Percentiles rank a stretch among this genome's conserved stretches.
Conservation (phyloP, 768 basidiomycete species). For the Kwoniella newhampshirensis region DNA sequence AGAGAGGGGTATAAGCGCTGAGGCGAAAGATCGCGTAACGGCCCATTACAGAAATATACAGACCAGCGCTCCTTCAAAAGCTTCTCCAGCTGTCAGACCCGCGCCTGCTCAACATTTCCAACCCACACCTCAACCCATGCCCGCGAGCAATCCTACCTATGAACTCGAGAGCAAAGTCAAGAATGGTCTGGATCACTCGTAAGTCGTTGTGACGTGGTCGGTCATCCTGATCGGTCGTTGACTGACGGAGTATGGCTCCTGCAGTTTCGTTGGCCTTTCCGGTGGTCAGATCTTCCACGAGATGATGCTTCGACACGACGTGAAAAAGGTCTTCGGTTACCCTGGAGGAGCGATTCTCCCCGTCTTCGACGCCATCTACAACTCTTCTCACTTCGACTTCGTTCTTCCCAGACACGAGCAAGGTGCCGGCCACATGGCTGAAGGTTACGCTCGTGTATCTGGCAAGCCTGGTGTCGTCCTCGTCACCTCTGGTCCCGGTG, state of each 20-base stretch:
- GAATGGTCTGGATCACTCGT: conserved; percentile 48
- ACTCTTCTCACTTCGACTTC: conserved; percentile 91
- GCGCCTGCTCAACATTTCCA: conserved; percentile 60
- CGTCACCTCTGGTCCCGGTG: conserved; percentile 96
- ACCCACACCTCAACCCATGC: conserved; percentile 28
- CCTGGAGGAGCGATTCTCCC: conserved; percentile 97
- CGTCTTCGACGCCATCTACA: conserved; percentile 99
- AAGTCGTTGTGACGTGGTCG: conserved; percentile 6
- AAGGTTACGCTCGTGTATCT: conserved; percentile 95
- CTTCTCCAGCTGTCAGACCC: conserved; percentile 67
- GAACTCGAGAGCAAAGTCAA: conserved; percentile 32
- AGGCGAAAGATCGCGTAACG: conserved; percentile 76
- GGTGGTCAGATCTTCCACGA: conserved; percentile 99
- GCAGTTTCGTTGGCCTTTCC: conserved; percentile 84
- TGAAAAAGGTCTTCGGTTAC: conserved; percentile 97
- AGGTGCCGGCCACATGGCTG: conserved; percentile 98
- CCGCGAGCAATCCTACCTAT: conserved; percentile 30
- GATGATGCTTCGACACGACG: conserved; percentile 96
- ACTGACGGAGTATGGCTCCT: background rate
- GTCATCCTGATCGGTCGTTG: background rate
- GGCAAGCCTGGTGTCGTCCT: conserved; percentile 97
- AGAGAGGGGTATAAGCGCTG: conserved; percentile 54
- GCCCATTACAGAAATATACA: conserved; percentile 76
- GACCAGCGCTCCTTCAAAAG: conserved; percentile 64
- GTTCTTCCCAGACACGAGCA: conserved; percentile 95